Evolutionary conservation across 257 asterid genomes (phyloP).

Genomic region (Solanum verrucosum): DNA sequence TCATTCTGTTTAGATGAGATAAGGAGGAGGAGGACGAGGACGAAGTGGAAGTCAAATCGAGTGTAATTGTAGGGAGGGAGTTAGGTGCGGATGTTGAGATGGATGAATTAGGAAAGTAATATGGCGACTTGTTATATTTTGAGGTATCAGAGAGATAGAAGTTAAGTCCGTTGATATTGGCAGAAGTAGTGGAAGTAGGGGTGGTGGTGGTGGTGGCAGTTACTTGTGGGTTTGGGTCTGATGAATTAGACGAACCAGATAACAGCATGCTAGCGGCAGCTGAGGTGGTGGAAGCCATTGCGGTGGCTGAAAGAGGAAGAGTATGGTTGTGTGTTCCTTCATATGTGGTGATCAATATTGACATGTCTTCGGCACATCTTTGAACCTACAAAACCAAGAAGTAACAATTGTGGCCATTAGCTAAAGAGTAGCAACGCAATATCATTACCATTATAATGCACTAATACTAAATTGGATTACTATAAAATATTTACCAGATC

Average conservation of each 20-base stretch:
- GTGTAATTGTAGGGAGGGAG: conserved; percentile 70
- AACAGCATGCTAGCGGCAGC: conserved; percentile 65
- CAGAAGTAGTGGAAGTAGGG: not conserved
- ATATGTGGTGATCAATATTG: conserved; percentile 81
- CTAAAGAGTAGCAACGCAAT: not conserved
- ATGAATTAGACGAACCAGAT: conserved; percentile 59
- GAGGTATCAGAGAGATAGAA: conserved; percentile 58
- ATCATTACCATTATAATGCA: not conserved
- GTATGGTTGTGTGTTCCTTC: conserved; percentile 97
- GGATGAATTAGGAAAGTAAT: conserved; percentile 60
- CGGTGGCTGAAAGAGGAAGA: conserved; percentile 75
- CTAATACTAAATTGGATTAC: not conserved
- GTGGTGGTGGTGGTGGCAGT: not conserved
- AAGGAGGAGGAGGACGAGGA: conserved; percentile 24
- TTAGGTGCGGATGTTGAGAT: conserved; percentile 27
- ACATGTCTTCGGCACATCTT: conserved; percentile 85
- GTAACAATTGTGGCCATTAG: not conserved
- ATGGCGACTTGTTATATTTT: conserved; percentile 59
- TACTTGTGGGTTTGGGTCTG: conserved; percentile 1
- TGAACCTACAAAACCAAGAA: conserved; percentile 47
- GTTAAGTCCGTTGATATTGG: conserved; percentile 48
- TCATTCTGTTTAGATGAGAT: conserved; percentile 16
- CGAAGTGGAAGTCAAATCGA: conserved; percentile 64
- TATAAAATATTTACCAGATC: not conserved
- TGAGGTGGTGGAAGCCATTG: conserved; percentile 87